phyloP scores from a whole-genome alignment of 176 grass and related monocot species.

The Triticum aestivum region IWGSC_CS_RefSeq_v2.1 NC_057798.1:271845251-271845750 shows the following conservation, averaged over 20 bases:
- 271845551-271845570: slow-evolving; percentile 45
- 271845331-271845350: slow-evolving; percentile 82
- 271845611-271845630: slow-evolving; percentile 62
- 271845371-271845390: slow-evolving; percentile 95
- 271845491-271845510: slow-evolving; percentile 10
- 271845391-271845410: slow-evolving; percentile 84
- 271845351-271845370: slow-evolving; percentile 97
- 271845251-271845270: slow-evolving; percentile 23
- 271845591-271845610: slow-evolving; percentile 54
- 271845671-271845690: slow-evolving; percentile 14
- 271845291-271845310: slow-evolving; percentile 21
- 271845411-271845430: slow-evolving; percentile 86
- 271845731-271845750: slow-evolving; percentile 56
- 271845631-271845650: slow-evolving; percentile 54
- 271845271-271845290: slow-evolving; percentile 9
- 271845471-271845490: slow-evolving; percentile 13
- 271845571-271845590: slow-evolving; percentile 47
- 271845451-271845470: not conserved
- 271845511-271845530: slow-evolving; percentile 37
- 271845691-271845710: slow-evolving; percentile 11
- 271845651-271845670: slow-evolving; percentile 52
- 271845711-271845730: slow-evolving; percentile 28
- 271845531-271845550: slow-evolving; percentile 85
- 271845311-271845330: slow-evolving; percentile 24
- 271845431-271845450: slow-evolving; percentile 3